Evolutionary conservation across 306 rosid species (phyloP), one percentile per base, ranked within the genome.

Genomic region (Fragaria nilgerrensis): DNA sequence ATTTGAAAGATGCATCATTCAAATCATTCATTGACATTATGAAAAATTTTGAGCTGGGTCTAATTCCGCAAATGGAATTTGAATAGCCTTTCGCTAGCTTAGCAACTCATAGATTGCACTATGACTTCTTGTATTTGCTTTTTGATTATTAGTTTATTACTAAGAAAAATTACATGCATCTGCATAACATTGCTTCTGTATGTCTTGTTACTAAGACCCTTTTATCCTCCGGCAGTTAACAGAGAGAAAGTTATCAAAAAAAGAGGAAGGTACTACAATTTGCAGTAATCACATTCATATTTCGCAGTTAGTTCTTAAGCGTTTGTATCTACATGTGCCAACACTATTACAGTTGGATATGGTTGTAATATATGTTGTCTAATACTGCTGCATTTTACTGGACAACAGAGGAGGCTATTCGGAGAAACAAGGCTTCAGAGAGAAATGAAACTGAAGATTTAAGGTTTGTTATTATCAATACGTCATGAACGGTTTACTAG

Each of bases 341-440:
- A 20, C 2, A 3, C 48, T 41, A 39, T 22, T 53, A 43, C 37
- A 29, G 58, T 2, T 44, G 62, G 56, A 39, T 68, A 9, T 73
- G 70, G 59, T 27, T 45, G 52, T 55, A 3, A 78, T 56, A 69
- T 83, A 74, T 52, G 53, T 78, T 74, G 58, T 3, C 49, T 75
- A 66, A 79, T 79, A 78, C 45, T 80, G 74, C 27, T 85, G 75
- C 70, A 66, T 83, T 78, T 84, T 82, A 77, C 79, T 77, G 63
- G 74, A 49, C 27, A 73, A 86, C 90, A 94, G 97, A 92, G 78
- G 97, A 95, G 84, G 97, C 90, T 81, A 81, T 87, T 64, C 89
- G 93, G 55, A 95, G 99, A 84, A 85, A 85, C 65, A 81, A 81
- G 25, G 98, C 96, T 50, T 72, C 81, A 68, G 95, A 92, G 89